A percentile compares a stretch with the other conserved stretches of the same genome.
Conservation (phyloP, 495 filamentous ascomycete species). For the Collariella sp. region DNA sequence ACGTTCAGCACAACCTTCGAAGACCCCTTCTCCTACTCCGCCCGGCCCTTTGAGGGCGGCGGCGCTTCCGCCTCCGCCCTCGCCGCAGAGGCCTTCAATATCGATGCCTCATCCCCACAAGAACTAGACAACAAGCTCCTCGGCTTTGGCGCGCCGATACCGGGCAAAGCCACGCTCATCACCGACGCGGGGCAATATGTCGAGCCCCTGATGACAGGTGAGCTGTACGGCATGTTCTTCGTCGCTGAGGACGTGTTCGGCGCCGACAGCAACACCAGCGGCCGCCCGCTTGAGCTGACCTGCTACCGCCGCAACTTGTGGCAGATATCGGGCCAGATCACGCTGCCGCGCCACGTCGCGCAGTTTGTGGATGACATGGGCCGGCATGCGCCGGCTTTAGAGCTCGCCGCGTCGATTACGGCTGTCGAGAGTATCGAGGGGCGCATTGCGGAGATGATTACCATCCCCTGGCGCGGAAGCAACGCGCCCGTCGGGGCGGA, state of each 20-base stretch:
- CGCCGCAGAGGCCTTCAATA: constrained; percentile 35
- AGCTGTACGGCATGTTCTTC: constrained; percentile 93
- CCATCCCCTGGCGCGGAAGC: constrained; percentile 85
- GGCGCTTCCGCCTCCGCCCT: constrained; percentile 15
- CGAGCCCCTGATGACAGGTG: constrained; percentile 64
- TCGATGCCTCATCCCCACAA: constrained; percentile 29
- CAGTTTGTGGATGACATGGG: constrained; percentile 73
- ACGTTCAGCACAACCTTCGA: constrained; percentile 53
- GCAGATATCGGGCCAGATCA: constrained; percentile 78
- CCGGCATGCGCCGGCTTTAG: constrained; percentile 61
- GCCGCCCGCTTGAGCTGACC: constrained; percentile 69
- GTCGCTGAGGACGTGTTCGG: constrained; percentile 65
- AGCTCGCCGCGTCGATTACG: constrained; percentile 70
- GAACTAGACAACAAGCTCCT: constrained; percentile 45
- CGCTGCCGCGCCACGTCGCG: constrained; percentile 59
- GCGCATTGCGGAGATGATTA: constrained; percentile 81
- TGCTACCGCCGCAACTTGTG: constrained; percentile 89
- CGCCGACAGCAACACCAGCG: constrained; percentile 33
- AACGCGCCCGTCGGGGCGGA: constrained; percentile 46
- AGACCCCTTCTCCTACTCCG: constrained; percentile 53
- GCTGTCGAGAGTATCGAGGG: constrained; percentile 88
- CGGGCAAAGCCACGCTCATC: constrained; percentile 53
- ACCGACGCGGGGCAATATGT: constrained; percentile 23
- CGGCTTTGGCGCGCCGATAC: constrained; percentile 63
- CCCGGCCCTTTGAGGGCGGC: constrained; percentile 31